phyloP scores from a whole-genome alignment of 2,329 filamentous ascomycete species.

The Penicillium sp. region DNA sequence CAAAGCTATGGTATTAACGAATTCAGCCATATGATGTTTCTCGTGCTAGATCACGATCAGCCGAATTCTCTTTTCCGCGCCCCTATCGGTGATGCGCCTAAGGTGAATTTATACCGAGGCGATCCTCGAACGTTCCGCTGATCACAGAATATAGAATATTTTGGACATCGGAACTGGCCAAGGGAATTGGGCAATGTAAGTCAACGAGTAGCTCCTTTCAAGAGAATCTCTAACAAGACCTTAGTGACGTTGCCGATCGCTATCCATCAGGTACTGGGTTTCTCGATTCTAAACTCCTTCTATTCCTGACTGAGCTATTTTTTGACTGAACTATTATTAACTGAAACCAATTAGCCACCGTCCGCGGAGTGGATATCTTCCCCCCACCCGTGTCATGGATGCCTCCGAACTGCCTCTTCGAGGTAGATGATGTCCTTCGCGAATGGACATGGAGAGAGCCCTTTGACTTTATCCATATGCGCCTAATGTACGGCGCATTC shows the following conservation, averaged over 20 bases:
- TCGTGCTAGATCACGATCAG: conserved; percentile 15
- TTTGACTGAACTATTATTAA: neutral
- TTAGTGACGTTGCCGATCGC: conserved; percentile 8
- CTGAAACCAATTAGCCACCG: conserved; percentile 11
- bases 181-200: conserved; percentile 19
- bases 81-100: conserved; percentile 13
- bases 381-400: conserved; percentile 20
- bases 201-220: neutral
- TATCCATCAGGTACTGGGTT: conserved; percentile 3
- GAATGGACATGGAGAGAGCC: conserved; percentile 22
- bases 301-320: neutral
- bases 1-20: neutral
- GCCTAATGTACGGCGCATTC: conserved; percentile 16
- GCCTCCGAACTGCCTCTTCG: conserved; percentile 28
- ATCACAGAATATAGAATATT: conserved; percentile 12
- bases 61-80: conserved; percentile 15
- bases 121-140: neutral
- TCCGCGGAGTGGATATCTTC: conserved; percentile 25
- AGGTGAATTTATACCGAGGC: conserved; percentile 4
- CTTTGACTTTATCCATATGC: conserved; percentile 26
- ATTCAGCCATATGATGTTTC: conserved; percentile 17
- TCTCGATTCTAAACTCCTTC: neutral
- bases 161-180: conserved; percentile 18
- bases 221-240: neutral
- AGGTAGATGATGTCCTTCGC: conserved; percentile 25